Conservation (phyloP, 176 grass and related monocot genomes). For the Carex myosuroides region DNA sequence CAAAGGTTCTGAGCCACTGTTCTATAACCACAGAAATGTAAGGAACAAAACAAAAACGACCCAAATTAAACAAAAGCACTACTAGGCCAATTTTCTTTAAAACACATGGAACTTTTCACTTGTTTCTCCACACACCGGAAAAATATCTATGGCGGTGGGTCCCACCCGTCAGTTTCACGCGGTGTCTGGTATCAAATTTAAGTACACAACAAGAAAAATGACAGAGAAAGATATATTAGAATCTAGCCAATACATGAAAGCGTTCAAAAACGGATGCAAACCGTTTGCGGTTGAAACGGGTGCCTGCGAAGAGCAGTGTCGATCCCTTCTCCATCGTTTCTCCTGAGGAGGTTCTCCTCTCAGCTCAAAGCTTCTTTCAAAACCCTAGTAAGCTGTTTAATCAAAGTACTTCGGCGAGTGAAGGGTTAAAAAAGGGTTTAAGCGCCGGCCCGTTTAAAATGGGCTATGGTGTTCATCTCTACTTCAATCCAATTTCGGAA, state of each 20-base stretch:
- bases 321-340: conserved; percentile 39
- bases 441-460: neutral
- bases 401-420: neutral
- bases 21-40: neutral
- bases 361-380: neutral
- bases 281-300: conserved; percentile 65
- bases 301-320: conserved; percentile 62
- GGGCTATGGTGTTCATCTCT: too few species aligned
- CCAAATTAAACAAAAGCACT: neutral
- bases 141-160: neutral
- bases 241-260: conserved; percentile 31
- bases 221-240: neutral
- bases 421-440: neutral
- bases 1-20: neutral
- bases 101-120: neutral
- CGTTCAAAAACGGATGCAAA: conserved; percentile 51
- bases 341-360: neutral
- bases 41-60: neutral
- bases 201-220: neutral
- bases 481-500: too few species aligned
- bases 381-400: neutral
- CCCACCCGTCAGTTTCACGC: neutral
- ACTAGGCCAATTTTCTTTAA: neutral
- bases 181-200: neutral
- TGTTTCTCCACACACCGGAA: neutral